Evolutionary conservation across 2,329 filamentous ascomycete species (phyloP).

Genomic region (Ilyonectria mors-panacis): DNA sequence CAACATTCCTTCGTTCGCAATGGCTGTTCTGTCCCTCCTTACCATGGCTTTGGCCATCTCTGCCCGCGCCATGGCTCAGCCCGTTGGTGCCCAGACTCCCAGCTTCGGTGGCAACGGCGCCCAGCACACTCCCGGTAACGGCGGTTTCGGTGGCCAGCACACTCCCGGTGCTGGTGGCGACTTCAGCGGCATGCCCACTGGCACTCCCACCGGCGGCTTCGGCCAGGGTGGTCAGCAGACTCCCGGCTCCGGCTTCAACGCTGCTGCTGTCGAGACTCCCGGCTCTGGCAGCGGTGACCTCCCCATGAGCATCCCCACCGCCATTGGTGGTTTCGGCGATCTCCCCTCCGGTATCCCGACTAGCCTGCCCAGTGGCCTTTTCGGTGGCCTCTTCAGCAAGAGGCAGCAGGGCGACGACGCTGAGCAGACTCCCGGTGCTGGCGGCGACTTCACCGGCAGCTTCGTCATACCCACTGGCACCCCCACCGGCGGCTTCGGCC

Average conservation of each 20-base stretch:
- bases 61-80: slow-evolving; percentile 36
- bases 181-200: background rate
- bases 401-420: slow-evolving; percentile 3
- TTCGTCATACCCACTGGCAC: background rate
- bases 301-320: slow-evolving; percentile 10
- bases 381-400: slow-evolving; percentile 16
- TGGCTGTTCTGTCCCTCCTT: slow-evolving; percentile 47
- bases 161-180: slow-evolving; percentile 1
- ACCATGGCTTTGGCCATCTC: slow-evolving; percentile 47
- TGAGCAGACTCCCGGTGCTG: slow-evolving; percentile 4
- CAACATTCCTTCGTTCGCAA: slow-evolving; percentile 35
- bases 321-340: background rate
- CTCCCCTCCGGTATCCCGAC: slow-evolving; percentile 18
- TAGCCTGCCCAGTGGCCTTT: background rate
- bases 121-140: no score
- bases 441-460: background rate
- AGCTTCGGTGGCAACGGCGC: background rate
- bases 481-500: slow-evolving; percentile 15
- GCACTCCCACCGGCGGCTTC: slow-evolving; percentile 9
- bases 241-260: background rate
- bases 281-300: background rate
- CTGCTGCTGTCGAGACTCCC: slow-evolving; percentile 1
- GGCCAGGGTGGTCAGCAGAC: background rate
- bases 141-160: background rate
- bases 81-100: slow-evolving; percentile 23